Evolutionary conservation across 148 eudicot species (phyloP).

Genomic region (Rhododendron simsii): DNA sequence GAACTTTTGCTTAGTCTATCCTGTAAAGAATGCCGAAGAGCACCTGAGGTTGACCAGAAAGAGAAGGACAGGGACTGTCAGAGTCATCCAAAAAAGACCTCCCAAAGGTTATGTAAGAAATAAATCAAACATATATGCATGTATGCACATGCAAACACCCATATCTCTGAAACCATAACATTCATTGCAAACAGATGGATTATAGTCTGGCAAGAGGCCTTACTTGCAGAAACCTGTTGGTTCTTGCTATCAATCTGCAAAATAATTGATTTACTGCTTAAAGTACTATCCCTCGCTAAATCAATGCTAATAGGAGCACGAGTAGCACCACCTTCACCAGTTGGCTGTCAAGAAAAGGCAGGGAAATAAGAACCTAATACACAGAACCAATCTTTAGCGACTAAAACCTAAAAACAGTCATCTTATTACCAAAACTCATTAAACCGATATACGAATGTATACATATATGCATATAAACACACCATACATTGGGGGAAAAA

Average conservation of each 20-base stretch:
- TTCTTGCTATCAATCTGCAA: conserved; percentile 91
- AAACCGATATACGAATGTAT: no score
- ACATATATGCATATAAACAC: not conserved
- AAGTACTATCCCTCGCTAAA: conserved; percentile 67
- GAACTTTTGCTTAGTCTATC: conserved; percentile 91
- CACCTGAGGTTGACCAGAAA: conserved; percentile 51
- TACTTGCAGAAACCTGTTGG: conserved; percentile 97
- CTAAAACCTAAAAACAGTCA: not conserved
- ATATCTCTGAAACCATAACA: not conserved
- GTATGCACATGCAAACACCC: not conserved
- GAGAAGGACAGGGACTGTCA: conserved; percentile 9
- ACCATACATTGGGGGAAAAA: not conserved
- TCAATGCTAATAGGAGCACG: conserved; percentile 97
- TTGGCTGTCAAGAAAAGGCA: conserved; percentile 52
- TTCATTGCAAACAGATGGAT: not conserved
- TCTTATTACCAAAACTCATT: not conserved
- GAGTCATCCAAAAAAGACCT: not conserved
- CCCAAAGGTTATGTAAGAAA: not conserved
- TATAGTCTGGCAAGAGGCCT: conserved; percentile 29
- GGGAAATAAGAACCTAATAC: not conserved
- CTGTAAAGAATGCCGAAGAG: conserved; percentile 94
- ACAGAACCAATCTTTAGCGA: not conserved
- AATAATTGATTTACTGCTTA: conserved; percentile 83
- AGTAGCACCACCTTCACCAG: conserved; percentile 99
- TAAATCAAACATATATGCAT: not conserved